These are phyloP conservation scores for Wickerhamomyces queroliae DNA, from an alignment of 805 yeast species.

Conservation along the genomic window DNA sequence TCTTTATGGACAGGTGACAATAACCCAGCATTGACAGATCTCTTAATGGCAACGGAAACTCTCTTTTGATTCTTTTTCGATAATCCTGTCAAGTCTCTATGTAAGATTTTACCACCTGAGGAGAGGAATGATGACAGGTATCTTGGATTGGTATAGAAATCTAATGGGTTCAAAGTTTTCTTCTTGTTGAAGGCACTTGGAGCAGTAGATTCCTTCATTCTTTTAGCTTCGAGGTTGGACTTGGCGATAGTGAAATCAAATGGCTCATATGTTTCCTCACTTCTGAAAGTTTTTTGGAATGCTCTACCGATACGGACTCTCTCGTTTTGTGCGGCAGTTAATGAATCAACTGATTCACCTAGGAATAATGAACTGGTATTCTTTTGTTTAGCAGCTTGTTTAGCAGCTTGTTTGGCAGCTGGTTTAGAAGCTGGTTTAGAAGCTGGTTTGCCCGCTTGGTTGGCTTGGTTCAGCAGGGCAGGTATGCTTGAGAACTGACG, in stretches of 20 bases:
- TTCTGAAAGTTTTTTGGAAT: slow-evolving; percentile 41
- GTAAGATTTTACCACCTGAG: slow-evolving; percentile 70
- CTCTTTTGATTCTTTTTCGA: slow-evolving; percentile 60
- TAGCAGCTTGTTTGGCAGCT: too few relatives aligned
- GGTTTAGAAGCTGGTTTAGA: too few relatives aligned
- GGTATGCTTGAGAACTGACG: too few relatives aligned
- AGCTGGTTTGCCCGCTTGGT: too few relatives aligned
- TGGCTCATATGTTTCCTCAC: slow-evolving; percentile 66
- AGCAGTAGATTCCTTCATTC: slow-evolving; percentile 17
- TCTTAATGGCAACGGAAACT: slow-evolving; percentile 69
- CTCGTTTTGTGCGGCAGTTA: slow-evolving; percentile 8
- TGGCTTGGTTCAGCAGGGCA: too few relatives aligned
- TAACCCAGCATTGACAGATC: slow-evolving; percentile 77
- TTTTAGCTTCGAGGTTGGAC: slow-evolving; percentile 42
- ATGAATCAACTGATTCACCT: neutral
- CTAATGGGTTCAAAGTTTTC: slow-evolving; percentile 58
- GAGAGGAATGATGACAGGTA: slow-evolving; percentile 60
- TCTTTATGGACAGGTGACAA: slow-evolving; percentile 71
- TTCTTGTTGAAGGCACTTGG: slow-evolving; percentile 31
- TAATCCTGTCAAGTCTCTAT: slow-evolving; percentile 67
- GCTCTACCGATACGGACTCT: slow-evolving; percentile 26
- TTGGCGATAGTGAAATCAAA: slow-evolving; percentile 69
- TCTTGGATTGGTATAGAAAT: slow-evolving; percentile 68
- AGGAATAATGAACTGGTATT: too few relatives aligned
- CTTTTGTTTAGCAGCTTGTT: too few relatives aligned